phyloP scores from a whole-genome alignment of 208 protist species.

The Acanthamoeba castellanii region DNA sequence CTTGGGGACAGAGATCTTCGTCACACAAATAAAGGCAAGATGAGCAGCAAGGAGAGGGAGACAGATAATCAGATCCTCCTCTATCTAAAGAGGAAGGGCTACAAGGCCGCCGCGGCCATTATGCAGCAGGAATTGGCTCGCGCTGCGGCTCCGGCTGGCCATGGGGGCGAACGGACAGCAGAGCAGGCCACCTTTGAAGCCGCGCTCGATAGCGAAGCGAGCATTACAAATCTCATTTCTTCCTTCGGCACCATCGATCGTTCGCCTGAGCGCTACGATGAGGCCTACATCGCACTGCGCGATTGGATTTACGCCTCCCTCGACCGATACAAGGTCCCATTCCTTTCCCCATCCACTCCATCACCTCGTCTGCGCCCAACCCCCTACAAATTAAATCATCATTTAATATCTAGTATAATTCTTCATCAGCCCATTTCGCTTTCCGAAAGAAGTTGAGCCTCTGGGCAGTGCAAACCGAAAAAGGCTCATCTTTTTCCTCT shows the following conservation, averaged over 20 bases:
- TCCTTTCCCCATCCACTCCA: not conserved
- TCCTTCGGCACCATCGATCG: slow-evolving; percentile 39
- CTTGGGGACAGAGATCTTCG: too few relatives aligned
- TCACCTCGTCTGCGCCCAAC: not conserved
- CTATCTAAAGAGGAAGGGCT: slow-evolving; percentile 62
- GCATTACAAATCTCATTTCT: slow-evolving; percentile 49
- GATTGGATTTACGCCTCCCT: slow-evolving; percentile 86
- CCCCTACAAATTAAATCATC: not conserved
- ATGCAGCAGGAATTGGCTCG: slow-evolving; percentile 19
- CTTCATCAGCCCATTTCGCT: not conserved
- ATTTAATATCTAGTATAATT: not conserved
- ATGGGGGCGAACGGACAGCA: not conserved
- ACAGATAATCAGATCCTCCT: not conserved
- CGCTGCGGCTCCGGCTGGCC: not conserved
- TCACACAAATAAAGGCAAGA: not conserved
- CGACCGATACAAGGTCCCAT: slow-evolving; percentile 84
- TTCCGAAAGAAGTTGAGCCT: too few relatives aligned
- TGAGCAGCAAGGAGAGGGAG: slow-evolving; percentile 51
- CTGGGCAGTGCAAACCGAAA: not conserved
- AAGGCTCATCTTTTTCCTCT: not conserved
- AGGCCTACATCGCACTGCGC: slow-evolving; percentile 79
- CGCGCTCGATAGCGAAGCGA: slow-evolving; percentile 17
- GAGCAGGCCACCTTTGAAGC: slow-evolving; percentile 53
- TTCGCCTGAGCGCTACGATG: slow-evolving; percentile 76
- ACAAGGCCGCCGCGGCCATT: not conserved